Evolutionary conservation across 192 early-diverging fungal species (phyloP).

Genomic region (Spinellus fusiger): DNA sequence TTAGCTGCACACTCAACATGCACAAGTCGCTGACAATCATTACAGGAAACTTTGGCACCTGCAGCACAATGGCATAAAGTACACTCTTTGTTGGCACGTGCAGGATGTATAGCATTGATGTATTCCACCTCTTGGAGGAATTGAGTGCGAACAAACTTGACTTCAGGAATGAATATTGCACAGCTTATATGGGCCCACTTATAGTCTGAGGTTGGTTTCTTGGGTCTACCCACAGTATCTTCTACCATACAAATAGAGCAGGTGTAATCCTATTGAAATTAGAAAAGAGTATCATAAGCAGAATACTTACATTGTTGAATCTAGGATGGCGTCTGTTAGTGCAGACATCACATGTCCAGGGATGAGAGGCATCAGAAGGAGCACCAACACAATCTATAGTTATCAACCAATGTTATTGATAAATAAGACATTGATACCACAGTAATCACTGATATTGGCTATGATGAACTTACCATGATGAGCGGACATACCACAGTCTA

Average conservation of each 20-base stretch:
- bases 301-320: conserved; percentile 45
- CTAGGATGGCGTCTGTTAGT: conserved; percentile 53
- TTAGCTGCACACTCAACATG: conserved; percentile 48
- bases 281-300: background rate
- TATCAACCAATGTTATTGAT: conserved; percentile 38
- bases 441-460: background rate
- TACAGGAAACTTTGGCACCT: conserved; percentile 39
- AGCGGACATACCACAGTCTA: conserved; percentile 40
- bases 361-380: background rate
- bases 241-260: conserved; percentile 66
- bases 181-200: conserved; percentile 77
- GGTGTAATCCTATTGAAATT: conserved; percentile 43
- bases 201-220: conserved; percentile 66
- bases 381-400: background rate
- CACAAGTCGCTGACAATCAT: conserved; percentile 35
- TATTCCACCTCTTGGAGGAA: conserved; percentile 41
- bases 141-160: conserved; percentile 38
- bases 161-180: conserved; percentile 51
- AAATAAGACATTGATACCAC: background rate
- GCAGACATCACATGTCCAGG: conserved; percentile 55
- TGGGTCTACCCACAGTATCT: conserved; percentile 36
- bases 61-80: conserved; percentile 4
- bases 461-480: conserved; percentile 36
- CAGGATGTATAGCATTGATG: conserved; percentile 34
- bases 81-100: conserved; percentile 35